Evolutionary conservation across 2,329 filamentous ascomycete species (phyloP).

Genomic region (Calonectria leucothoes): DNA sequence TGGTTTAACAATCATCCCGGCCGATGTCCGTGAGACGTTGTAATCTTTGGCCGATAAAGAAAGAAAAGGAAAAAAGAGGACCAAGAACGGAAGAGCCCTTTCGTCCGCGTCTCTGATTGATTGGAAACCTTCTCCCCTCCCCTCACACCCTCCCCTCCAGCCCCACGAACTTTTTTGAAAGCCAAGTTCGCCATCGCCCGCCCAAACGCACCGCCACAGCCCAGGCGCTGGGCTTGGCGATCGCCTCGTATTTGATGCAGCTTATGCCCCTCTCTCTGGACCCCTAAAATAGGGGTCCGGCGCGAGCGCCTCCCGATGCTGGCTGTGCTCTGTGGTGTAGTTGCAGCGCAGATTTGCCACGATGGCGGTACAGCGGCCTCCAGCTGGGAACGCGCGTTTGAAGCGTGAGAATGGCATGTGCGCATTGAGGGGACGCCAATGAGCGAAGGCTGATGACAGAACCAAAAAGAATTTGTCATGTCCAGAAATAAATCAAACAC

Average conservation of each 20-base stretch:
- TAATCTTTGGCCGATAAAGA: not conserved
- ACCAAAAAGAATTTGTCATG: too few relatives aligned
- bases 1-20: slow-evolving; percentile 2
- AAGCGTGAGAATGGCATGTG: not conserved
- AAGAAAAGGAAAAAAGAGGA: not conserved
- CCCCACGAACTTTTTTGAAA: not conserved
- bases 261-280: not conserved
- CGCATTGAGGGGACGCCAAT: not conserved
- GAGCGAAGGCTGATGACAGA: too few relatives aligned
- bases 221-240: slow-evolving; percentile 6
- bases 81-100: not conserved
- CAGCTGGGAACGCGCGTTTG: not conserved
- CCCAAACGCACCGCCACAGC: slow-evolving; percentile 28
- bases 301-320: slow-evolving; percentile 11
- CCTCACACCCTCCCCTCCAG: not conserved
- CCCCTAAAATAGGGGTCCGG: slow-evolving; percentile 25
- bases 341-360: slow-evolving; percentile 20
- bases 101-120: slow-evolving; percentile 4
- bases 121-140: not conserved
- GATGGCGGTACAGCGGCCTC: not conserved
- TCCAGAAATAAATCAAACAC: not conserved
- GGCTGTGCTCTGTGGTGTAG: slow-evolving; percentile 11
- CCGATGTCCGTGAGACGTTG: slow-evolving; percentile 26
- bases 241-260: slow-evolving; percentile 19
- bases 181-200: not conserved